These are phyloP conservation scores for Phoma sp. DNA, from an alignment of 2,329 filamentous ascomycete genomes.

Conservation along the genomic window DNA sequence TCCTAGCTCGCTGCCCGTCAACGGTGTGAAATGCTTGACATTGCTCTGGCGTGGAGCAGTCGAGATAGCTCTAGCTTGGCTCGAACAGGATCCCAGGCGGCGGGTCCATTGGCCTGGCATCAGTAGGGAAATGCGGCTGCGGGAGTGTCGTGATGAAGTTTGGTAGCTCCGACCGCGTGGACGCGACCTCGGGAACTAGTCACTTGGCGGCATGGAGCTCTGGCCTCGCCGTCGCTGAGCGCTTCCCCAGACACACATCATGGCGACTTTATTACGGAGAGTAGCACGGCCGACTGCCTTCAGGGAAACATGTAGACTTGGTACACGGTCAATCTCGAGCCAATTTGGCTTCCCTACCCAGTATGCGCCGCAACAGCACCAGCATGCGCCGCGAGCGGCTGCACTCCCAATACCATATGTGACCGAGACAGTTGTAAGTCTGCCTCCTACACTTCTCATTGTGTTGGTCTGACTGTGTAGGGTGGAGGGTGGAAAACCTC, in stretches of 20 bases:
- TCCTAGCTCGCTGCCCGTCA: slow-evolving; percentile 35
- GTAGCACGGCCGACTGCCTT: slow-evolving; percentile 27
- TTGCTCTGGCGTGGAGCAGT: slow-evolving; percentile 22
- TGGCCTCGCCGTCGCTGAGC: slow-evolving; percentile 6
- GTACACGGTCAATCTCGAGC: slow-evolving; percentile 34
- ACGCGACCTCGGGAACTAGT: slow-evolving; percentile 30
- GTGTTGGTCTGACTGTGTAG: slow-evolving; percentile 48
- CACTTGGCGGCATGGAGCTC: slow-evolving; percentile 23
- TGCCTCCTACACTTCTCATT: not conserved
- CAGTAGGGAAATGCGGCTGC: slow-evolving; percentile 17
- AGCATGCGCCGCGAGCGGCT: slow-evolving; percentile 40
- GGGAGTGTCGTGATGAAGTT: slow-evolving; percentile 7
- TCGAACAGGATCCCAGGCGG: slow-evolving; percentile 28
- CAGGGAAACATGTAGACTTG: slow-evolving; percentile 17
- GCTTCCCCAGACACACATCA: slow-evolving; percentile 28
- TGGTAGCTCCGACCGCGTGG: slow-evolving; percentile 15
- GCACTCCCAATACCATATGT: slow-evolving; percentile 59
- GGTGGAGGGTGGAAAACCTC: slow-evolving; percentile 61
- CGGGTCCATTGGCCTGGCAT: slow-evolving; percentile 38
- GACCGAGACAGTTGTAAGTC: slow-evolving; percentile 57
- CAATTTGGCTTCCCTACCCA: slow-evolving; percentile 35
- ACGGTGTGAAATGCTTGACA: slow-evolving; percentile 7
- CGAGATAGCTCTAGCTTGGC: slow-evolving; percentile 17
- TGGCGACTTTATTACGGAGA: slow-evolving; percentile 43
- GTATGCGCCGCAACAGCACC: slow-evolving; percentile 21